Evolutionary conservation across 352 stramenopile species (phyloP).

Genomic region (Globisporangium echinulatum): DNA sequence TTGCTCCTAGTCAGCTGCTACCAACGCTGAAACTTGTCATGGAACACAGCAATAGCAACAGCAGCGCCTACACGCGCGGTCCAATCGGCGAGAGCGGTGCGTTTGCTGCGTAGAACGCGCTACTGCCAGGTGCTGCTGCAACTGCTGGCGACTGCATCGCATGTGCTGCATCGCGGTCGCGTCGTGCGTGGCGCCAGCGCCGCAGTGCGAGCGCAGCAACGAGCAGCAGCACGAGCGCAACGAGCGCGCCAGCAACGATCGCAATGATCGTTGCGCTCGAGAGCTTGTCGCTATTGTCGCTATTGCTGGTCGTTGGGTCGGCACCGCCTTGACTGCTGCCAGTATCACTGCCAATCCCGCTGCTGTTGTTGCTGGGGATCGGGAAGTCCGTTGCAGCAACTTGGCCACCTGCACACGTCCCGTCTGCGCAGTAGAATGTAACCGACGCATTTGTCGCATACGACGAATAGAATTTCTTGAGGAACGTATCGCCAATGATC

Average conservation of each 20-base stretch:
- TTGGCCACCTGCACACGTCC: constrained; percentile 2
- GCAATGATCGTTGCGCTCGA: constrained; percentile 4
- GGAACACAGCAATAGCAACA: too few relatives aligned
- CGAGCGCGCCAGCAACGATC: background rate
- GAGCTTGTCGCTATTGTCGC: background rate
- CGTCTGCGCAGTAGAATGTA: constrained; percentile 7
- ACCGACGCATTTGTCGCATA: constrained; percentile 62
- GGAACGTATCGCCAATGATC: constrained; percentile 75
- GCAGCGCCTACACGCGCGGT: too few relatives aligned
- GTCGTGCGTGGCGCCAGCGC: constrained; percentile 2
- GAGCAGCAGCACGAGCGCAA: constrained; percentile 14
- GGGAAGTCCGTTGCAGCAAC: constrained; percentile 4
- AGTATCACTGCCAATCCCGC: background rate
- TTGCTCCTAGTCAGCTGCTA: too few relatives aligned
- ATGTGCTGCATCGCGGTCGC: background rate
- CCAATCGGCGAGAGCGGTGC: too few relatives aligned
- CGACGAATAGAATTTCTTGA: constrained; percentile 66
- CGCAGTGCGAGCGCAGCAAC: constrained; percentile 14
- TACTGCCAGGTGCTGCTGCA: too few relatives aligned
- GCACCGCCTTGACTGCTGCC: background rate
- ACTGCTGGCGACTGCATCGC: too few relatives aligned
- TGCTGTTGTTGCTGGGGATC: constrained; percentile 3
- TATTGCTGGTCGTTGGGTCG: background rate
- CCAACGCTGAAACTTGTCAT: too few relatives aligned
- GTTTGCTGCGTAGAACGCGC: too few relatives aligned